phyloP scores from a whole-genome alignment of 768 basidiomycete genomes.

The Ramaria sp. region DNA sequence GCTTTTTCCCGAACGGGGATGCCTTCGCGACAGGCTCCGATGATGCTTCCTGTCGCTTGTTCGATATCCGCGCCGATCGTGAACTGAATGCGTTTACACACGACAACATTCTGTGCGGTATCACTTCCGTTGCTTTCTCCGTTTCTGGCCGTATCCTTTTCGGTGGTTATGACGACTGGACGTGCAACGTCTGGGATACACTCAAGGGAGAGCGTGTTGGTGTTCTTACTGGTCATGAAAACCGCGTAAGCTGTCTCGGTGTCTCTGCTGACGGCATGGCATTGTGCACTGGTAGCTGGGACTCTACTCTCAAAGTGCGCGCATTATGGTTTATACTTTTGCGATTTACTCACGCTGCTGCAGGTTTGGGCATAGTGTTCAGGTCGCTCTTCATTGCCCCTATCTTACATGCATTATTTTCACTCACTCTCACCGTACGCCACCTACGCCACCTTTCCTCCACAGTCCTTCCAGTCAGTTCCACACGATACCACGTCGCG shows the following conservation, averaged over 20 bases:
- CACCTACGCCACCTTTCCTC: too few relatives aligned
- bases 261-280: conserved; percentile 97
- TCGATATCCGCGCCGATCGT: conserved; percentile 95
- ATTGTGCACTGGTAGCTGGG: conserved; percentile 97
- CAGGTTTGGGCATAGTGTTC: conserved; percentile 71
- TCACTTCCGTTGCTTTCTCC: conserved; percentile 98
- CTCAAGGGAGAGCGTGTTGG: conserved; percentile 97
- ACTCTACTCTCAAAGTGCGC: conserved; percentile 89
- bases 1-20: conserved; percentile 99
- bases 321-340: too few relatives aligned
- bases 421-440: neutral
- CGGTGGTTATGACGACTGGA: conserved; percentile 99
- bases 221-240: conserved; percentile 95
- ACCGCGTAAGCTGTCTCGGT: conserved; percentile 92
- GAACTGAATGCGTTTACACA: conserved; percentile 96
- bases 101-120: conserved; percentile 97
- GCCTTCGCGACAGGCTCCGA: conserved; percentile 98
- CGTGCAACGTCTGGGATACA: conserved; percentile 99
- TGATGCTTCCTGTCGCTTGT: conserved; percentile 95
- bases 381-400: neutral
- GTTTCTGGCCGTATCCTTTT: conserved; percentile 96
- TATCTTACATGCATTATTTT: neutral
- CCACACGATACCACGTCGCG: too few relatives aligned
- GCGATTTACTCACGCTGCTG: conserved; percentile 11
- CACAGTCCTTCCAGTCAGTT: too few relatives aligned